These are phyloP conservation scores for Silene latifolia DNA, from an alignment of 148 eudicot genomes.

Conservation along the genomic window DNA sequence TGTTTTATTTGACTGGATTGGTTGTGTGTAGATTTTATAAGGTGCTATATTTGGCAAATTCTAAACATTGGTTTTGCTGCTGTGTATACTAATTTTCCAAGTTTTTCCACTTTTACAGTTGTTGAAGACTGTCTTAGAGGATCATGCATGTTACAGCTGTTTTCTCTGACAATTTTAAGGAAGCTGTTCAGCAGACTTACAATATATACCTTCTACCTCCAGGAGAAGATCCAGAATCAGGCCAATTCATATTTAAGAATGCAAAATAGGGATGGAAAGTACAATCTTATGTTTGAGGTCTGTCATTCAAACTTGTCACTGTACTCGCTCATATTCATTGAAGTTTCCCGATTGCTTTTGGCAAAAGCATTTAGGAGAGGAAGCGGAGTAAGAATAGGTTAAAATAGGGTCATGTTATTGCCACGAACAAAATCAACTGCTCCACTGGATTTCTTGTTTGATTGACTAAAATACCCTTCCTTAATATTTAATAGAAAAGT, in stretches of 20 bases:
- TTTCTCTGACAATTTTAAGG: slow-evolving; percentile 47
- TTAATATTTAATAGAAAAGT: too few relatives aligned
- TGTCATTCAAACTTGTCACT: slow-evolving; percentile 22
- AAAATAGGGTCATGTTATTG: too few relatives aligned
- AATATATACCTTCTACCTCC: slow-evolving; percentile 95
- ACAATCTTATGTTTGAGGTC: slow-evolving; percentile 99
- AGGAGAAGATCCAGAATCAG: slow-evolving; percentile 97
- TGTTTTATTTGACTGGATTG: not conserved
- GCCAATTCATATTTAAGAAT: slow-evolving; percentile 94
- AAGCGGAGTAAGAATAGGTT: too few relatives aligned
- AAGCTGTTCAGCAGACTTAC: slow-evolving; percentile 68
- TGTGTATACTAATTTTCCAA: slow-evolving; percentile 11
- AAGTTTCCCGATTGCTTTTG: not conserved
- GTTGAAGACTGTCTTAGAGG: slow-evolving; percentile 49
- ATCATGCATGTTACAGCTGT: slow-evolving; percentile 61
- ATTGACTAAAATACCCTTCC: too few relatives aligned
- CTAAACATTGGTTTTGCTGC: not conserved
- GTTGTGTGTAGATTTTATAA: not conserved
- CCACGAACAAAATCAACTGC: too few relatives aligned
- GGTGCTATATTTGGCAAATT: slow-evolving; percentile 5
- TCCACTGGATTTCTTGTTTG: too few relatives aligned
- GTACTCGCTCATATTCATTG: not conserved
- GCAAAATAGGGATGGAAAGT: slow-evolving; percentile 95
- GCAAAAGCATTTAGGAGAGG: not conserved
- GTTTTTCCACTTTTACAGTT: slow-evolving; percentile 42